Conservation (phyloP, 805 yeast species). For the Schwanniomyces sp. region DNA sequence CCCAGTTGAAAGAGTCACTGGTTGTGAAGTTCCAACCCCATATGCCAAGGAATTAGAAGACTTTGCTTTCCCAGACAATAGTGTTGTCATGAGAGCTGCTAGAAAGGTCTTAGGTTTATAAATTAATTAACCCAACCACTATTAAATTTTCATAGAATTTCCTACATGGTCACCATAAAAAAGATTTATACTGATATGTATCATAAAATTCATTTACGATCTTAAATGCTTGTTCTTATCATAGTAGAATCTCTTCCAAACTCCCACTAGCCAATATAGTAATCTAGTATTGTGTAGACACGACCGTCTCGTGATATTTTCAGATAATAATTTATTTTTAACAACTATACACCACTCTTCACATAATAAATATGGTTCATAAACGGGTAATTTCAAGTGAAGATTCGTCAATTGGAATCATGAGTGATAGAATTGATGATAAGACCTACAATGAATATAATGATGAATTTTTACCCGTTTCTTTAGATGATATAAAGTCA, state of each 20-base stretch:
- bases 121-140: conserved; percentile 1
- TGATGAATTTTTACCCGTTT: conserved; percentile 35
- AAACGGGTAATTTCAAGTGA: conserved; percentile 2
- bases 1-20: conserved; percentile 97
- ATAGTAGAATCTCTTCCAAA: not conserved
- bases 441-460: conserved; percentile 26
- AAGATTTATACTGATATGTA: conserved; percentile 3
- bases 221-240: not conserved
- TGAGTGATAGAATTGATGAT: not conserved
- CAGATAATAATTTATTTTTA: not conserved
- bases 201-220: conserved; percentile 2
- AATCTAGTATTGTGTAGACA: not conserved
- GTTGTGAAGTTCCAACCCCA: conserved; percentile 99
- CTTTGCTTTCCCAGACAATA: conserved; percentile 97
- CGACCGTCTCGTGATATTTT: not conserved
- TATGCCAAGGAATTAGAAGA: conserved; percentile 95
- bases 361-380: not conserved
- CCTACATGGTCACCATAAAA: not conserved
- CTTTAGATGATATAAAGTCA: conserved; percentile 14
- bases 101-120: conserved; percentile 76
- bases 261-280: not conserved
- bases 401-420: conserved; percentile 7
- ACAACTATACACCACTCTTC: not conserved
- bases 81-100: conserved; percentile 82
- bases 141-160: conserved; percentile 1